Percentiles rank a stretch among this genome's conserved stretches.
Conservation (phyloP, 2,329 filamentous ascomycete species). For the Penicillium olsonii region DNA sequence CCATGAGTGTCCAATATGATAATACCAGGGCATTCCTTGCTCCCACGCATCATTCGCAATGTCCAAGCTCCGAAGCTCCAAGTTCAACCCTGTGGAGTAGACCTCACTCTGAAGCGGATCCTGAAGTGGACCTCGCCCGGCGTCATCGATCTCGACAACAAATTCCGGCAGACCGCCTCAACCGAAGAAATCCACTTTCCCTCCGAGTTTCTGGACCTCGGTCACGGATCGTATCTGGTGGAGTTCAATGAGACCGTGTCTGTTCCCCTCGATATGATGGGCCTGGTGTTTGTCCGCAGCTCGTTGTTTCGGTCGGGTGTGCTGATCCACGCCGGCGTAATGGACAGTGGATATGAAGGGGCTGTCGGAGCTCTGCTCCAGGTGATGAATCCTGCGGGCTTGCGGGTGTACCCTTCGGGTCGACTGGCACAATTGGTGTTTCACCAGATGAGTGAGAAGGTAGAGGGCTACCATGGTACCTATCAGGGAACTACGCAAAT, state of each 20-base stretch:
- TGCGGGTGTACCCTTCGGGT: slow-evolving; percentile 36
- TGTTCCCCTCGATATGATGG: slow-evolving; percentile 45
- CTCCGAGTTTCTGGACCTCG: slow-evolving; percentile 19
- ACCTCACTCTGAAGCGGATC: slow-evolving; percentile 30
- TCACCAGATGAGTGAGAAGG: slow-evolving; percentile 37
- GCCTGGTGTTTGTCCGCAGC: slow-evolving; percentile 38
- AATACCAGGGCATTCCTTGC: slow-evolving; percentile 17
- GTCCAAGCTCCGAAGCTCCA: slow-evolving; percentile 21
- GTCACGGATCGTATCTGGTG: slow-evolving; percentile 35
- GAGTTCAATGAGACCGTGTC: slow-evolving; percentile 43
- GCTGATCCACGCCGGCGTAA: slow-evolving; percentile 39
- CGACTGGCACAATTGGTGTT: slow-evolving; percentile 47
- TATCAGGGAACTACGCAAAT: slow-evolving; percentile 32
- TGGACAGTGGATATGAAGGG: slow-evolving; percentile 48
- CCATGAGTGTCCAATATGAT: slow-evolving; percentile 11
- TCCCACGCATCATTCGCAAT: slow-evolving; percentile 24
- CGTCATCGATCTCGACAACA: slow-evolving; percentile 34
- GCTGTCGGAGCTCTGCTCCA: slow-evolving; percentile 43
- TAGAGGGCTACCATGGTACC: slow-evolving; percentile 41
- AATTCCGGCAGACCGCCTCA: slow-evolving; percentile 25
- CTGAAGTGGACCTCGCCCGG: slow-evolving; percentile 31
- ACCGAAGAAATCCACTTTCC: slow-evolving; percentile 19
- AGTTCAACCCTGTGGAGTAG: slow-evolving; percentile 35
- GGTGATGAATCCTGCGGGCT: slow-evolving; percentile 37
- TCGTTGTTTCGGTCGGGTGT: slow-evolving; percentile 46